Percentiles rank a stretch among this genome's conserved stretches.
These are phyloP conservation scores for Monilinia fructigena DNA, from an alignment of 2,329 filamentous ascomycete species.

Conservation along the genomic window DNA sequence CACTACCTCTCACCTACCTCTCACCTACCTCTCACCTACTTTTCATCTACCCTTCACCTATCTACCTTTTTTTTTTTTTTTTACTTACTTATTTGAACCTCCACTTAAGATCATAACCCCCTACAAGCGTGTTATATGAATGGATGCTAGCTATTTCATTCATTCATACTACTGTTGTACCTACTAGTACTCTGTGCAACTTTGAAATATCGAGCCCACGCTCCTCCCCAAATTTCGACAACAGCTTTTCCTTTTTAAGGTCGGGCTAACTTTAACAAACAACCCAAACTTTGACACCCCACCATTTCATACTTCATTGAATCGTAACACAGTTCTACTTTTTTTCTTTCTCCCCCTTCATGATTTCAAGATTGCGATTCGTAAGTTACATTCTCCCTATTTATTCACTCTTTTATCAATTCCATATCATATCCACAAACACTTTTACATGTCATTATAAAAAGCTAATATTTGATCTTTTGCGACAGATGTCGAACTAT, in stretches of 20 bases:
- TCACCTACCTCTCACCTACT: no score
- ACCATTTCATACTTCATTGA: constrained; percentile 17
- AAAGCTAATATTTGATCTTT: constrained; percentile 27
- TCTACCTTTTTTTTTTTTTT: no score
- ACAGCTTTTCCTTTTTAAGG: constrained; percentile 1
- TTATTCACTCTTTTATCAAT: neutral
- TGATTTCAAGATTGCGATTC: constrained; percentile 13
- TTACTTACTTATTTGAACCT: no score
- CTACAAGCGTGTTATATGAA: constrained; percentile 14
- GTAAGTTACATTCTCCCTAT: constrained; percentile 14
- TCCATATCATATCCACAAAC: neutral
- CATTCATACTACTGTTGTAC: neutral
- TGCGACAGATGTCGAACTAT: constrained; percentile 35
- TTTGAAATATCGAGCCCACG: constrained; percentile 1
- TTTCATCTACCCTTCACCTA: no score
- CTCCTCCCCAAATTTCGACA: constrained; percentile 1
- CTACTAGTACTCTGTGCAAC: no score
- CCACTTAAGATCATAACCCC: neutral
- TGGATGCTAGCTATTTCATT: neutral
- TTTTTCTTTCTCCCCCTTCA: neutral
- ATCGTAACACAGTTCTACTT: constrained; percentile 14
- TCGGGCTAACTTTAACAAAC: constrained; percentile 7
- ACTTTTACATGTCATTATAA: neutral
- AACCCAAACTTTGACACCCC: constrained; percentile 14
- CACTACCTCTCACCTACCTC: no score